Conservation (phyloP, 169 alveolate genomes). For the Plasmodium adleri region DNA sequence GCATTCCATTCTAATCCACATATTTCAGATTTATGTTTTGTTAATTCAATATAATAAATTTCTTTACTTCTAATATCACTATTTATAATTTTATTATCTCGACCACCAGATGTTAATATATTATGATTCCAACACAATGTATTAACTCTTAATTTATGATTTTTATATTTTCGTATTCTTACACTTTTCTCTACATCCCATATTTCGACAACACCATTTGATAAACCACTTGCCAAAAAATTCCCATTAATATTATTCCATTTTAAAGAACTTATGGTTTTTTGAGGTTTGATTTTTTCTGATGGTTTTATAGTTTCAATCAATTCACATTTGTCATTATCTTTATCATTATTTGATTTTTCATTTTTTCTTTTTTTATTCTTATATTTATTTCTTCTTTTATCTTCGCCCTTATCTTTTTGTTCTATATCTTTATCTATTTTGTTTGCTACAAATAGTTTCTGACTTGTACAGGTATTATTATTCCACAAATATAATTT, state of each 20-base stretch:
- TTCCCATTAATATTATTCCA: slow-evolving; percentile 90
- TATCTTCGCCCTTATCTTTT: not conserved
- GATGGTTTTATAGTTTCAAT: too few relatives aligned
- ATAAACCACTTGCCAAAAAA: slow-evolving; percentile 91
- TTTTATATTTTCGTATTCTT: slow-evolving; percentile 81
- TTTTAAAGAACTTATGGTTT: slow-evolving; percentile 88
- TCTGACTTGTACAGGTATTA: slow-evolving; percentile 18
- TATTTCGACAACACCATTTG: slow-evolving; percentile 90
- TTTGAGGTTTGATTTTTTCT: slow-evolving; percentile 54
- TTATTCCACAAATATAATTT: slow-evolving; percentile 86
- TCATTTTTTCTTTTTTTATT: slow-evolving; percentile 8
- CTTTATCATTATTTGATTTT: too few relatives aligned
- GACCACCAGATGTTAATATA: slow-evolving; percentile 91
- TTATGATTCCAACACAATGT: slow-evolving; percentile 90
- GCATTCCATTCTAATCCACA: slow-evolving; percentile 93
- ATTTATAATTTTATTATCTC: slow-evolving; percentile 89
- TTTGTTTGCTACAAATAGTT: slow-evolving; percentile 24
- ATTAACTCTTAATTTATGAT: slow-evolving; percentile 94
- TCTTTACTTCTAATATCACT: slow-evolving; percentile 90
- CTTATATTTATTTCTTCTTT: too few relatives aligned
- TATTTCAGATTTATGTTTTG: slow-evolving; percentile 92
- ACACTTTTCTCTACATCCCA: slow-evolving; percentile 82
- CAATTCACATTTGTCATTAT: too few relatives aligned
- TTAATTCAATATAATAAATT: slow-evolving; percentile 78
- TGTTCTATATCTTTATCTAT: slow-evolving; percentile 3